Percentiles rank a stretch among this genome's conserved stretches.
phyloP scores from a whole-genome alignment of 441 rosid species.

The Erodium moschatum region DNA sequence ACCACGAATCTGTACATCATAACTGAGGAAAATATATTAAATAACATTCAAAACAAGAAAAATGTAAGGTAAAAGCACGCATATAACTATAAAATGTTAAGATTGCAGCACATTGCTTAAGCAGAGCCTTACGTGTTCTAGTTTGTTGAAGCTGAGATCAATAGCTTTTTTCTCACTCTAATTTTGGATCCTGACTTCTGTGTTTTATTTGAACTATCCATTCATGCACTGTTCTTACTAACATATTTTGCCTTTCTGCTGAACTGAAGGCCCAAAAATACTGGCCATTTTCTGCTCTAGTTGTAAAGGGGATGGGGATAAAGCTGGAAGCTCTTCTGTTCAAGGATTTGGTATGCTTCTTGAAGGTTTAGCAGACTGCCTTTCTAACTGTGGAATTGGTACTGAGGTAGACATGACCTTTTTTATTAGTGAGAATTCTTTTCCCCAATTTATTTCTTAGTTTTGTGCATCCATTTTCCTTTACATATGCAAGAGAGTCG shows the following conservation, averaged over 20 bases:
- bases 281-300: conserved; percentile 44
- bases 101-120: not conserved
- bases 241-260: conserved; percentile 20
- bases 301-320: conserved; percentile 25
- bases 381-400: conserved; percentile 38
- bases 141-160: conserved; percentile 6
- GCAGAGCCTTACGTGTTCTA: conserved; percentile 4
- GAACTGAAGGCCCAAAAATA: conserved; percentile 54
- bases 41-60: no score
- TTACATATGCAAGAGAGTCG: not conserved
- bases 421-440: no score
- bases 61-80: no score
- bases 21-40: no score
- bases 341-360: conserved; percentile 38
- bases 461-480: conserved; percentile 2
- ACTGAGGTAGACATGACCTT: conserved; percentile 28
- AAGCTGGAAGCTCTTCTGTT: conserved; percentile 22
- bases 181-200: not conserved
- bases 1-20: no score
- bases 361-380: conserved; percentile 67
- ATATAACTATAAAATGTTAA: not conserved
- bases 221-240: conserved; percentile 8
- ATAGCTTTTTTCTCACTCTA: not conserved
- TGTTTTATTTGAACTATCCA: not conserved
- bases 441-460: no score